A percentile compares a stretch with the other conserved stretches of the same genome.
phyloP scores from a whole-genome alignment of 176 grass and related monocot species.

The Calamus simplicifolius region DNA sequence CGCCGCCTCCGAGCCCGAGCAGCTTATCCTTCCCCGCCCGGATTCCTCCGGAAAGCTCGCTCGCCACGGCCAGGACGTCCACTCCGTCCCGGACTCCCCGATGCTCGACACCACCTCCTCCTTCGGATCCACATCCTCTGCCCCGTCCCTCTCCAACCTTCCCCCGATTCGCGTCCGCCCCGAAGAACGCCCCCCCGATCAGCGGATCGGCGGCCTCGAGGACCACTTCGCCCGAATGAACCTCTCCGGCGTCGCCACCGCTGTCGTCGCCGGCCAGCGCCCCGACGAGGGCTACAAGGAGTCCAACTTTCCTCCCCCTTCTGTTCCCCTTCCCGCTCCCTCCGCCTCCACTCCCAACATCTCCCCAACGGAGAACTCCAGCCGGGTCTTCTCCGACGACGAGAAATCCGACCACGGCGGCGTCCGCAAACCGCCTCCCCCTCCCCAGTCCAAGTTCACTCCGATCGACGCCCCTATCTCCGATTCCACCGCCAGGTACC shows the following conservation, averaged over 20 bases:
- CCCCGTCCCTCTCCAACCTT: conserved; percentile 91
- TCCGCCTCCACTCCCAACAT: conserved; percentile 27
- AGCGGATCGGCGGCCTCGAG: conserved; percentile 34
- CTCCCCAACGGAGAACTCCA: conserved; percentile 45
- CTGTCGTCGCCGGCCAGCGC: neutral
- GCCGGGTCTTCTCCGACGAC: conserved; percentile 56
- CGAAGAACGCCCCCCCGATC: conserved; percentile 34
- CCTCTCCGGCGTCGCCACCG: conserved; percentile 28
- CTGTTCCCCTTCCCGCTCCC: conserved; percentile 38
- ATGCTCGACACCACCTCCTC: conserved; percentile 91
- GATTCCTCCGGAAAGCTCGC: conserved; percentile 17
- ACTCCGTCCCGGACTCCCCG: conserved; percentile 84
- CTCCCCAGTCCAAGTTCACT: conserved; percentile 12
- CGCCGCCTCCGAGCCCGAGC: conserved; percentile 19
- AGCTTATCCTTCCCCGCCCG: conserved; percentile 3
- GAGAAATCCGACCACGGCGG: conserved; percentile 83
- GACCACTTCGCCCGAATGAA: conserved; percentile 73
- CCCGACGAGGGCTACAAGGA: conserved; percentile 25
- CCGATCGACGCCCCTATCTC: conserved; percentile 10
- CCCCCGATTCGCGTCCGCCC: conserved; percentile 75
- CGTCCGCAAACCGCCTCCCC: conserved; percentile 27
- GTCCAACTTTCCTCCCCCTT: conserved; percentile 3
- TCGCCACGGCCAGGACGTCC: conserved; percentile 46
- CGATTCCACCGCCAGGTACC: conserved; percentile 55
- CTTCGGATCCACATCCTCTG: conserved; percentile 73